Base-by-base conservation (phyloP, 345 rosid species). In the Gynandropsis gynandra region DNA sequence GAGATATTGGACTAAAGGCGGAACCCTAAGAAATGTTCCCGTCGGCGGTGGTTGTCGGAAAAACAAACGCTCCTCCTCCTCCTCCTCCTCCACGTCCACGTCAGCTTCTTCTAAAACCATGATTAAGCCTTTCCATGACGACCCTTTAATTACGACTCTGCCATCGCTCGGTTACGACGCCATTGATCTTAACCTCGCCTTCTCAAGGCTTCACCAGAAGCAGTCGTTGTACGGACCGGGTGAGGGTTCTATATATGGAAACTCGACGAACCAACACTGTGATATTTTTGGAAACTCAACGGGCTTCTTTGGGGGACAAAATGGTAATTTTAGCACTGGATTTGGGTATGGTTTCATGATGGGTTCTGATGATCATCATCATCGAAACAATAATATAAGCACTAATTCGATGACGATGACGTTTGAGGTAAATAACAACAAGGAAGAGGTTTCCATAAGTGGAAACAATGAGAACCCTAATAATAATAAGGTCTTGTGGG, bases 1-100 rank as follows among this genome's bases (percentile, higher is more conserved):
- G 18, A 62, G 83, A 64, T 78, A 78, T 52, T 78, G 83, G 83
- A 78, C 83, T 35, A 78, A 78, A 68, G 83, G 83, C 11, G 83
- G 83, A 50, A 75, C 80, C 2, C 67, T 78, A 13, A 56, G 83
- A 14, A 75, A 78, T 38, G 80, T 78, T 47, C 83, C 83, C 1
- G 80, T 78, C 0, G 29, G 29, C 29, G 29, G 29, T 5, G 29
- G 29, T 5, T 24, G 29, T 5, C 29, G 29, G 29, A 24, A 78
- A 63, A 78, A 67, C 74, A 72, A 50, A 57, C 53, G 80, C 33
- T 75, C 79, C 0, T 67, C 81, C 7, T 58, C 78, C 0, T 65
- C 29, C 29, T 2, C 29, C 29, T 2, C 29, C 5, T 2, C 29
- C 29, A 5, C 29, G n/a, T n/a, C n/a, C n/a, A n/a, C 81, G 13